Conservation (phyloP, 352 stramenopile species). For the Globisporangium perplexum region DNA sequence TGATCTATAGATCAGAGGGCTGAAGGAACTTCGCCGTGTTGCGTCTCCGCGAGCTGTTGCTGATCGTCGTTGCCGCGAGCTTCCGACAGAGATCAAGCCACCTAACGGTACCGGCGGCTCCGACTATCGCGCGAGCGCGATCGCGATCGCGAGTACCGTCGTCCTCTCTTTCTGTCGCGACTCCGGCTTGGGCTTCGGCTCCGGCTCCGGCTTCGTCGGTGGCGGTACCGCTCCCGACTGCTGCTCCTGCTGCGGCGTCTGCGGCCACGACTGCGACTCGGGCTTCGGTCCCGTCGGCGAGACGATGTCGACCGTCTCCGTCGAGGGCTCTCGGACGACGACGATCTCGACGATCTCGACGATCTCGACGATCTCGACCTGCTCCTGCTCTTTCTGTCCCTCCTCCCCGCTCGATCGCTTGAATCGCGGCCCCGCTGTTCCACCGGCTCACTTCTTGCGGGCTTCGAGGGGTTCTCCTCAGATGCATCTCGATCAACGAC, state of each 20-base stretch:
- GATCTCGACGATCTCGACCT: neutral
- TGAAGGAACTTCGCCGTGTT: constrained; percentile 6
- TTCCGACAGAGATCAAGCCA: neutral
- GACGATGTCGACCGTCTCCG: constrained; percentile 1
- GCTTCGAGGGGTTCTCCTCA: neutral
- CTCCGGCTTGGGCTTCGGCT: constrained; percentile 9
- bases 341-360: neutral
- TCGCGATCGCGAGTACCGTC: constrained; percentile 19
- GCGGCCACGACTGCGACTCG: constrained; percentile 11
- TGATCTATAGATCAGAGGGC: constrained; percentile 1
- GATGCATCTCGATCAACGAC: neutral
- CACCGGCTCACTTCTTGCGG: neutral
- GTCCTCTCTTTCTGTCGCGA: constrained; percentile 1
- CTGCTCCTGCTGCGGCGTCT: constrained; percentile 15
- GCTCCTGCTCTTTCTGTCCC: neutral
- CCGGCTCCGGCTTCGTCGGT: constrained; percentile 12
- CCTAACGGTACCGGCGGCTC: constrained; percentile 12
- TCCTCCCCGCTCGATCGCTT: neutral
- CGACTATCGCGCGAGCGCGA: constrained; percentile 19
- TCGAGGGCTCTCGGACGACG: neutral
- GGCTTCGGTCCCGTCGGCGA: constrained; percentile 6
- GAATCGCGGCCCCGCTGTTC: neutral
- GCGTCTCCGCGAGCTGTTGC: neutral
- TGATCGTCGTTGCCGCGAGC: neutral
- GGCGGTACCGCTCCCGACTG: constrained; percentile 9